Evolutionary conservation across 2,329 filamentous ascomycete species (phyloP), one percentile per base, ranked within the genome.

Genomic region (Aschersonia sp.): DNA sequence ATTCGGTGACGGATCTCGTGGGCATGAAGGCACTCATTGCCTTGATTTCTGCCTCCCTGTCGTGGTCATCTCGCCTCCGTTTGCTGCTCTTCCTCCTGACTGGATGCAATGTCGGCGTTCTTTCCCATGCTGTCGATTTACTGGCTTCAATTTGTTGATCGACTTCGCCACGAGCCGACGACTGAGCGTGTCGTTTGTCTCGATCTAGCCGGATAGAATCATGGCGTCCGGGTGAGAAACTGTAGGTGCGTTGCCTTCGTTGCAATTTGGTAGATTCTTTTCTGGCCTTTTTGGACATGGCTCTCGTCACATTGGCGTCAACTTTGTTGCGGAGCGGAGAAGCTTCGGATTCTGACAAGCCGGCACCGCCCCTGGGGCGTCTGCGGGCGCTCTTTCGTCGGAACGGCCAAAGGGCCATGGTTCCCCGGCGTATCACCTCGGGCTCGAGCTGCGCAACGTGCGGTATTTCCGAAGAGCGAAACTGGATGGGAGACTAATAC

Each of bases 391-490:
- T 81, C 67, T 75, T 82, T 59, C 83, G 80, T 65, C 81, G 74
- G 66, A 94, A 94, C 51, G 82, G 85, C 87, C 87, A 94, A 65
- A 89, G 70, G 62, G 82, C 79, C 85, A 90, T 90, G 48, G 52
- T 63, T 42, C 29, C 9, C 41, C 11, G 11, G n/a, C 14, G 41
- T 10, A 40, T 47, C 31, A 30, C 31, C 30, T 37, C 5, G 14
- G 14, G 29, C 7, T 8, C n/a, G 43, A n/a, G 41, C 11, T 7
- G 10, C 32, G 43, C 43, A 40, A 45, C 32, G 42, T 22, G 45
- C 5, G 49, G 46, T 47, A 49, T 32, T 48, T 47, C 2, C 30
- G 39, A 9, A 11, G 9, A 10, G 44, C 43, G 30, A 22, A 43
- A 22, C 12, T 30, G 42, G 45, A 45, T 32, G 22, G 22, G 10